phyloP scores from a whole-genome alignment of 805 yeast genomes.

The Ogataea trehaloabstinens region DNA sequence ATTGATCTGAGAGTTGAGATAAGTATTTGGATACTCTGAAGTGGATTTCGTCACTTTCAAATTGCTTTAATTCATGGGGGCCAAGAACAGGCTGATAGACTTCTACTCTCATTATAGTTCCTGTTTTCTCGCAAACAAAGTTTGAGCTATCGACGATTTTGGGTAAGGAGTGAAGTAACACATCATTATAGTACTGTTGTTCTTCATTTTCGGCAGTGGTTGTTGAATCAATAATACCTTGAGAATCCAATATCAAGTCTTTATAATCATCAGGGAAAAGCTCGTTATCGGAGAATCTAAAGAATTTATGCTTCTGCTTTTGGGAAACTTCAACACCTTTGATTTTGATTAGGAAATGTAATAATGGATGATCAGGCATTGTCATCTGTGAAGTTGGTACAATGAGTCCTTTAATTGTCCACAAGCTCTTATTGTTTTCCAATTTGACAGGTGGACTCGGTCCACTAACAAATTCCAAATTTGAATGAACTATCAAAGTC shows the following conservation, averaged over 20 bases:
- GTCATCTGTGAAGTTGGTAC: constrained; percentile 19
- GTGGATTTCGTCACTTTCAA: constrained; percentile 49
- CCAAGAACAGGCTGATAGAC: constrained; percentile 51
- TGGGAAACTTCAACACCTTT: constrained; percentile 17
- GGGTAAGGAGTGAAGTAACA: constrained; percentile 30
- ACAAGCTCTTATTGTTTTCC: constrained; percentile 12
- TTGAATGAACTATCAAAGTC: constrained; percentile 37
- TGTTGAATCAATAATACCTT: constrained; percentile 1
- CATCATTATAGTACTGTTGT: constrained; percentile 9
- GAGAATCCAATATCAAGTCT: constrained; percentile 18
- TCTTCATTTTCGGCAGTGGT: constrained; percentile 6
- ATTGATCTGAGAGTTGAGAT: constrained; percentile 19
- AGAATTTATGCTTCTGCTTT: constrained; percentile 25
- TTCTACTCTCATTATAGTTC: constrained; percentile 50
- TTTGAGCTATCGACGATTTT: constrained; percentile 44
- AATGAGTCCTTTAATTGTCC: constrained; percentile 25
- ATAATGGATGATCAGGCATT: constrained; percentile 20
- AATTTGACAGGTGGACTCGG: constrained; percentile 11
- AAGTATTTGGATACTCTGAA: constrained; percentile 43
- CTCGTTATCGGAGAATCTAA: constrained; percentile 25
- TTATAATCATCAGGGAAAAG: constrained; percentile 25
- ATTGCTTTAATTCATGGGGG: constrained; percentile 43
- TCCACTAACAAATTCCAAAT: constrained; percentile 17
- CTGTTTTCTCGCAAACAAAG: constrained; percentile 44
- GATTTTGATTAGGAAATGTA: constrained; percentile 29